Base-by-base conservation (phyloP, 75 land plant genomes). In the Pinus taeda region DNA sequence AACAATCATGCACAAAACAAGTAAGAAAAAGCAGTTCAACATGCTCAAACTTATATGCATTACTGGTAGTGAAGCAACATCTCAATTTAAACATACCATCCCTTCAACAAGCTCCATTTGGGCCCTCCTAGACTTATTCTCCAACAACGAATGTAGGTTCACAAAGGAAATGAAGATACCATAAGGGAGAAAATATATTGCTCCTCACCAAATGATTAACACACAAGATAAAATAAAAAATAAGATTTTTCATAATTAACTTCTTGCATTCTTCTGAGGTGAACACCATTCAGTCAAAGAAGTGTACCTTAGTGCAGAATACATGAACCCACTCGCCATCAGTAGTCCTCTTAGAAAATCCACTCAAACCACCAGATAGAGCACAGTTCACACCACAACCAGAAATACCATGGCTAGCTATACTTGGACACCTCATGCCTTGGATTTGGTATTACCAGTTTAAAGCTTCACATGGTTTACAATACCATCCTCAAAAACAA, bases 261-360 rank as follows among this genome's bases (percentile, higher is more conserved):
- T 57, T 29, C 58, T 18, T 24, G 18, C 42, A 33, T 15, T 22
- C 15, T 4, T 4, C 18, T 69, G 42, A 26, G 4, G 77, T 26
- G 53, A 9, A 49, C 53, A 49, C 53, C 53, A 49, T 22, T 42
- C 26, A 24, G 45, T 21, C 39, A 57, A 18, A 57, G 13, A 57
- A n/a, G 36, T 57, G 58, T 82, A 95, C 98, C 93, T 91, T 93
- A 59, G 97, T 94, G 85, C 99, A 96, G 71, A 94, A 94, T 39
- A 92, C 95, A 85, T 96, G 99, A 39, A 94, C 86, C 99, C 99
- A 96, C 20, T 89, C 88, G 29, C 90, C 97, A 83, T 89, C 86
- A 17, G 66, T 75, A 57, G 93, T 75, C 70, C 87, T 92, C 70
- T 93, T 92, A 75, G 93, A 90, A 71, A 95, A 95, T 77, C 99